Conservation (phyloP, 2,329 filamentous ascomycete species). For the Elsinoe fawcettii region DNA sequence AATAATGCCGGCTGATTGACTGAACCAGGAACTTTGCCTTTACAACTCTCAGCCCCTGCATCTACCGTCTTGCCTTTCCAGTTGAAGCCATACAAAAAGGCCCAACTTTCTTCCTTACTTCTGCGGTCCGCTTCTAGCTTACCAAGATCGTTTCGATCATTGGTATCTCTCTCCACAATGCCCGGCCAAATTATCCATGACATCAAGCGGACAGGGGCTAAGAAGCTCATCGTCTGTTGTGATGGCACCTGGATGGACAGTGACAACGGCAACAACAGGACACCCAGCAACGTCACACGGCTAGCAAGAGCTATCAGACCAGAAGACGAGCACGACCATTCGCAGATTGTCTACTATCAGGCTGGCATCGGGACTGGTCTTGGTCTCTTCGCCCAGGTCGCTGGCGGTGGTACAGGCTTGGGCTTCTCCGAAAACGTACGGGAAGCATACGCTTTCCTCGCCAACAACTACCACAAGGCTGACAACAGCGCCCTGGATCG, state of each 20-base stretch:
- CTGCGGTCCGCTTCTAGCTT: neutral
- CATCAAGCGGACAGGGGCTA: neutral
- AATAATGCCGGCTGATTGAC: neutral
- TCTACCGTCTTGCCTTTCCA: neutral
- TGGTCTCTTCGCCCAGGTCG: slow-evolving; percentile 27
- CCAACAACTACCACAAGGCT: slow-evolving; percentile 45
- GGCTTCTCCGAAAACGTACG: slow-evolving; percentile 42
- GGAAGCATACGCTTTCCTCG: slow-evolving; percentile 54
- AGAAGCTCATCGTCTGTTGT: slow-evolving; percentile 17
- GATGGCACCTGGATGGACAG: slow-evolving; percentile 17
- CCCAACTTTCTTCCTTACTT: neutral
- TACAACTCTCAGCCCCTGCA: neutral
- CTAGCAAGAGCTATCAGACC: slow-evolving; percentile 29
- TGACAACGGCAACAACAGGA: slow-evolving; percentile 25
- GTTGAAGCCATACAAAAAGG: neutral
- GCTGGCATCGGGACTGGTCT: slow-evolving; percentile 31
- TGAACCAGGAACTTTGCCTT: neutral
- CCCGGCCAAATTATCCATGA: neutral
- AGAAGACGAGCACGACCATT: slow-evolving; percentile 29
- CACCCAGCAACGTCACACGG: slow-evolving; percentile 31
- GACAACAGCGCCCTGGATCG: slow-evolving; percentile 3
- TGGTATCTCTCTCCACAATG: neutral
- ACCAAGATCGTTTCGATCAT: neutral
- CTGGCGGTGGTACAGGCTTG: slow-evolving; percentile 26
- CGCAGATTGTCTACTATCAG: slow-evolving; percentile 35